phyloP scores from a whole-genome alignment of 2,329 filamentous ascomycete genomes.

The Drechslerella coelobrocha region DNA sequence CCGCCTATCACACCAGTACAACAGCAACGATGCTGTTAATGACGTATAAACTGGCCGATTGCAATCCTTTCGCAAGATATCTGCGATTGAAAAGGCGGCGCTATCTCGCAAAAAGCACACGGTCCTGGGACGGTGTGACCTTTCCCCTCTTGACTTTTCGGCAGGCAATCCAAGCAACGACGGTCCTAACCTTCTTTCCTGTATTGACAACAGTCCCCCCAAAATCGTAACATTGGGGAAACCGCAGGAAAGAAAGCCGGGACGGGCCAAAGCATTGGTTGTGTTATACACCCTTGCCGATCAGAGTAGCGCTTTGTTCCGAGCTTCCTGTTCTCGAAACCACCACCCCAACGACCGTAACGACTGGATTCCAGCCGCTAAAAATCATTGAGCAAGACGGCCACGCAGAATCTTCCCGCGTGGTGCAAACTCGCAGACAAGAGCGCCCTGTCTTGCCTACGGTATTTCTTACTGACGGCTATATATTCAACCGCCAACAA shows the following conservation, averaged over 20 bases:
- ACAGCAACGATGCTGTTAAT: too few relatives aligned
- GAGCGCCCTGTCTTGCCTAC: too few relatives aligned
- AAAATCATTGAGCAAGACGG: constrained; percentile 37
- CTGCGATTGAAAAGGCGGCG: not conserved
- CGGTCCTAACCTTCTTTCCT: constrained; percentile 16
- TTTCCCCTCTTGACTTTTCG: constrained; percentile 27
- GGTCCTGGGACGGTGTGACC: not conserved
- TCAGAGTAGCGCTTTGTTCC: constrained; percentile 15
- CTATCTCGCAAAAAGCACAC: constrained; percentile 16
- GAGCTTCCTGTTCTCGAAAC: constrained; percentile 38
- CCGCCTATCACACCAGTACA: not conserved
- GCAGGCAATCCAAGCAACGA: constrained; percentile 43
- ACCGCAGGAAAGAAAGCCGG: not conserved
- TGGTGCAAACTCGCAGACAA: too few relatives aligned
- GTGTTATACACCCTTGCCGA: constrained; percentile 24
- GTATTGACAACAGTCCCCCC: not conserved
- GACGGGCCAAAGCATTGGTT: constrained; percentile 35
- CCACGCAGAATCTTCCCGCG: constrained; percentile 15
- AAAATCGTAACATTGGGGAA: not conserved
- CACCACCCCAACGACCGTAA: constrained; percentile 9
- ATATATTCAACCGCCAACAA: too few relatives aligned
- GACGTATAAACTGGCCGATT: too few relatives aligned
- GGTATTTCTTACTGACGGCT: too few relatives aligned
- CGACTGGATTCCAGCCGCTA: too few relatives aligned
- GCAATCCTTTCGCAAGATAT: too few relatives aligned